Percentiles rank a stretch among this genome's conserved stretches.
Evolutionary conservation across 192 early-diverging fungal species (phyloP).

Genomic region (Spizellomyces punctatus): DNA sequence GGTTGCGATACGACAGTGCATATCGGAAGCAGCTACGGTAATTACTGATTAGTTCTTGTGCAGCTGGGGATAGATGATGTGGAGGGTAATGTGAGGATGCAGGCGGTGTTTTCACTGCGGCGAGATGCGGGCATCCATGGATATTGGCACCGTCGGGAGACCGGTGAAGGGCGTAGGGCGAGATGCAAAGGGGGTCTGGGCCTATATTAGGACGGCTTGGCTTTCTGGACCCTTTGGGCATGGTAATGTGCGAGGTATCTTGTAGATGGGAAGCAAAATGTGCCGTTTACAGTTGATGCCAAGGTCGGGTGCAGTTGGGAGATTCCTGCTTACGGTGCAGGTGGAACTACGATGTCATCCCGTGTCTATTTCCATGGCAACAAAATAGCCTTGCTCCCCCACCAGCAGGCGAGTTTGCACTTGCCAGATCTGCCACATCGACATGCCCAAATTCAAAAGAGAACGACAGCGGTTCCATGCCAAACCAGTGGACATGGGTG

Average conservation of each 20-base stretch:
- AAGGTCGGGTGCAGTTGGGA: no score
- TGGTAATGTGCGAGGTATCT: neutral
- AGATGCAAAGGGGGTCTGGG: conserved; percentile 15
- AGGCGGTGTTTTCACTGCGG: conserved; percentile 23
- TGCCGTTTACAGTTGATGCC: no score
- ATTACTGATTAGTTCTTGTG: conserved; percentile 17
- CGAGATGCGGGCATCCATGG: conserved; percentile 37
- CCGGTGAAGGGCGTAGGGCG: conserved; percentile 32
- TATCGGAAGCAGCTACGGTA: conserved; percentile 37
- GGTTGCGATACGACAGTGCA: conserved; percentile 29
- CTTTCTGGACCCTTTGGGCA: conserved; percentile 18
- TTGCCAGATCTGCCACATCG: neutral
- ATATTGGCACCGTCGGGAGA: conserved; percentile 5
- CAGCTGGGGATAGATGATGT: conserved; percentile 10
- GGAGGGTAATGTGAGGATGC: neutral
- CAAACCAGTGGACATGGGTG: neutral
- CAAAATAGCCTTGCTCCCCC: no score
- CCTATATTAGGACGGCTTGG: conserved; percentile 14
- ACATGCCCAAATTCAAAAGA: conserved; percentile 18
- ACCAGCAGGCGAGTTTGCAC: no score
- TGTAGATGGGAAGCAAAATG: no score
- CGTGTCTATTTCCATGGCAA: no score
- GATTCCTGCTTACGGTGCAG: no score
- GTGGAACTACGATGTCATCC: no score
- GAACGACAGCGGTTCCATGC: conserved; percentile 10